These are phyloP conservation scores for Hanseniaspora occidentalis DNA, from an alignment of 805 yeast genomes.

Conservation along the genomic window DNA sequence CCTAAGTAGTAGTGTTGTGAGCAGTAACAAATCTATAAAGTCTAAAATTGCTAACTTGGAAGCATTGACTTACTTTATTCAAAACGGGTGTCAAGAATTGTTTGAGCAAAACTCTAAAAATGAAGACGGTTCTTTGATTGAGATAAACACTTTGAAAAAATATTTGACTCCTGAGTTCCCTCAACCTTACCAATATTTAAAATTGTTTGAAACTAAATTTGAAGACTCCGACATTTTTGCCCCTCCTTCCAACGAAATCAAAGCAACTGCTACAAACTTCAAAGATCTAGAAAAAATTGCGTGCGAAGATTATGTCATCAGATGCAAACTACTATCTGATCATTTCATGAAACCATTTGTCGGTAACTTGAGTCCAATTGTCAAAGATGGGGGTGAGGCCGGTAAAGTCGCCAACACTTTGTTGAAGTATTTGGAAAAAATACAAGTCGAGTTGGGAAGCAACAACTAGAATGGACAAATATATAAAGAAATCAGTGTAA, in stretches of 20 bases:
- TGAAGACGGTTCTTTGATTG: neutral
- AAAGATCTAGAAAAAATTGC: slow-evolving; percentile 32
- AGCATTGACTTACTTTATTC: neutral
- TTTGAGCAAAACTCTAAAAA: neutral
- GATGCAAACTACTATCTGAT: slow-evolving; percentile 41
- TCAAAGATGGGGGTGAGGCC: slow-evolving; percentile 63
- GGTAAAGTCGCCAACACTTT: slow-evolving; percentile 37
- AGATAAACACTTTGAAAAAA: slow-evolving; percentile 31
- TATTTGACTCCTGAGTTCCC: slow-evolving; percentile 46
- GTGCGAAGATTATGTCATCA: slow-evolving; percentile 49
- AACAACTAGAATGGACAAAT: neutral
- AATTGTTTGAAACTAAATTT: slow-evolving; percentile 38
- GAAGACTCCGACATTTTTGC: slow-evolving; percentile 8
- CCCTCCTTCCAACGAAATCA: neutral
- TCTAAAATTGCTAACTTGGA: slow-evolving; percentile 6
- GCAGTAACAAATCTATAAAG: slow-evolving; percentile 3
- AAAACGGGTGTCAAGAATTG: neutral
- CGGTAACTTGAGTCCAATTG: slow-evolving; percentile 36
- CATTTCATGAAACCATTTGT: slow-evolving; percentile 37
- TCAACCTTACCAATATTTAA: slow-evolving; percentile 52
- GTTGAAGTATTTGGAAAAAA: slow-evolving; percentile 10
- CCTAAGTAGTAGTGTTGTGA: slow-evolving; percentile 9
- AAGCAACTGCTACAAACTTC: slow-evolving; percentile 1
- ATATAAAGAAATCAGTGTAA: too few species aligned
- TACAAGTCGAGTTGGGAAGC: neutral